Evolutionary conservation across 306 rosid genomes (phyloP), one percentile per base, ranked within the genome.

Genomic region (Vachellia collinsii): DNA sequence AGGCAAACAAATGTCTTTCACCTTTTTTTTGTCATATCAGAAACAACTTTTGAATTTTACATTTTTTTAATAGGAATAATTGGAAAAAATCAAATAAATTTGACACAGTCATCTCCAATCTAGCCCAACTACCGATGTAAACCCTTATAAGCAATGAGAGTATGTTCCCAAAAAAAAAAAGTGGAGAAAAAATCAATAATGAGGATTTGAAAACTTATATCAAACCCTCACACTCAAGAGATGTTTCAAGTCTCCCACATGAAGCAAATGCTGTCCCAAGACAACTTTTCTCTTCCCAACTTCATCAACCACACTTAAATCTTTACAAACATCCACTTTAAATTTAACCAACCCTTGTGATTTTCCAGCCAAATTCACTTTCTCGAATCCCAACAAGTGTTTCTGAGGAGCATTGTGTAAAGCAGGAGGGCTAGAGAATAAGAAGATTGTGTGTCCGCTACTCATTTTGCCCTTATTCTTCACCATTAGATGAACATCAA

Each of bases 301-400:
- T 85, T 96, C 99, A 87, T 96, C 99, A 46, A 89, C 96, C 63
- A 93, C 72, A 36, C 97, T 92, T 85, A 96, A 81, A 81, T 96
- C 98, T 72, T 90, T 92, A 80, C 99, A 96, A 76, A 93, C 94
- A 86, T 90, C 91, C 19, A 96, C 94, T 41, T 87, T 88, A 77
- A 96, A 93, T 56, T 71, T 91, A 39, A 93, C 93, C 68, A 88
- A 0, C 8, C 92, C 53, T 72, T 88, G 90, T 48, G 88, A 72
- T 73, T 84, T 82, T 75, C 81, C 88, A 10, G 63, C 61, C 71
- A 93, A 56, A 29, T 83, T 78, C 9, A 93, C 87, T 83, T 93
- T 96, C 87, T 93, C 90, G 56, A 93, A 96, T 5, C 88, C 94
- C 81, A 96, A 11, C 84, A 93, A 86, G 74, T 93, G 91, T 76